A percentile compares a stretch with the other conserved stretches of the same genome.
Conservation (phyloP, 2,329 filamentous ascomycete species). For the Gaeumannomyces tritici region DNA sequence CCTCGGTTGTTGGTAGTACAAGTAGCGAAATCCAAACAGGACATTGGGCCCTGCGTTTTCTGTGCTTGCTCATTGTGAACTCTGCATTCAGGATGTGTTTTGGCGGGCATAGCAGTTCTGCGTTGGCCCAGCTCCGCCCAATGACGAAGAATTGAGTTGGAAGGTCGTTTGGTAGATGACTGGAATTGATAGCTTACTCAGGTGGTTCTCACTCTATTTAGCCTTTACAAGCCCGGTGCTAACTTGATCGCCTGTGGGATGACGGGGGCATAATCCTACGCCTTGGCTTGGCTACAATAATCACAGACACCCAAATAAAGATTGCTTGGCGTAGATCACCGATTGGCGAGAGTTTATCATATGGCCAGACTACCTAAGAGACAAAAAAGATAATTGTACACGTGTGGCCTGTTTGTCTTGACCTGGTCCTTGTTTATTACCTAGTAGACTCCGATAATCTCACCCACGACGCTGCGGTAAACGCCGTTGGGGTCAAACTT, state of each 20-base stretch:
- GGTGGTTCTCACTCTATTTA: no score
- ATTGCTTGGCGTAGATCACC: background rate
- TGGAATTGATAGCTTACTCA: no score
- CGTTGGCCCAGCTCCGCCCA: no score
- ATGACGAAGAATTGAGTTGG: no score
- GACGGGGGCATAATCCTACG: no score
- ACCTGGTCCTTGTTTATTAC: background rate
- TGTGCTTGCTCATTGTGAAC: background rate
- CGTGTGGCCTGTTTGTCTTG: background rate
- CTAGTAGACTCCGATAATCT: conserved; percentile 35
- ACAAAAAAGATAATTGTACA: background rate
- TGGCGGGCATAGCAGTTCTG: no score
- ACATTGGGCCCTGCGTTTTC: background rate
- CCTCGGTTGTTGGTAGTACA: background rate
- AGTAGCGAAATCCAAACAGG: background rate
- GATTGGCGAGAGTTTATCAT: background rate
- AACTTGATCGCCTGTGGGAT: no score
- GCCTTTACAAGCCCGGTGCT: no score
- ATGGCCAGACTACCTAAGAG: background rate
- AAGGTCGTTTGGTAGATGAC: no score
- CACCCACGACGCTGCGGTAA: conserved; percentile 36
- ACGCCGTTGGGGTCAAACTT: conserved; percentile 37
- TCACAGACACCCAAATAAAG: no score
- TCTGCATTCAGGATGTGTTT: background rate
- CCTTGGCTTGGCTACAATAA: no score